phyloP scores from a whole-genome alignment of 2,329 filamentous ascomycete species.

The Cryphonectria parasitica region DNA sequence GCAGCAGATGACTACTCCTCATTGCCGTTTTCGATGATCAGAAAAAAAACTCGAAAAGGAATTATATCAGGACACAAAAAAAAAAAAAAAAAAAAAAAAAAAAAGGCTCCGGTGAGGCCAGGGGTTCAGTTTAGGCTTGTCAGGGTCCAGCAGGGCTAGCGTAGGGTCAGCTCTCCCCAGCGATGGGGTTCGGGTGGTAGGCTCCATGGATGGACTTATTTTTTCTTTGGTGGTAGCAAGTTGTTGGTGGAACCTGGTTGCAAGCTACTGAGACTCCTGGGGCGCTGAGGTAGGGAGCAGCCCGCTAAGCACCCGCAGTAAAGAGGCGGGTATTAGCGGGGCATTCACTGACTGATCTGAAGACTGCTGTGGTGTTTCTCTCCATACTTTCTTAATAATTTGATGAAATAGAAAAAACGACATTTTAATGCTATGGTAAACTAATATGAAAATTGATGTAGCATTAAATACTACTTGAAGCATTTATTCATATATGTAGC shows the following conservation, averaged over 20 bases:
- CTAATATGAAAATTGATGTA: neutral
- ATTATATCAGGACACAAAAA: neutral
- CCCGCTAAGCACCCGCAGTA: slow-evolving; percentile 2
- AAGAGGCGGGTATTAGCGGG: slow-evolving; percentile 22
- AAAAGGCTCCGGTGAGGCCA: neutral
- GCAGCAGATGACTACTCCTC: slow-evolving; percentile 16
- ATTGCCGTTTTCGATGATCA: slow-evolving; percentile 14
- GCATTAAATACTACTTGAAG: neutral
- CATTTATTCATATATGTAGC: too few relatives aligned
- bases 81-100: neutral
- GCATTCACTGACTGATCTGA: neutral
- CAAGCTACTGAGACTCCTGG: neutral
- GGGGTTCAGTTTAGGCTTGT: slow-evolving; percentile 1
- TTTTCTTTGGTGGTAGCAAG: too few relatives aligned
- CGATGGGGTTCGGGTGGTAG: neutral
- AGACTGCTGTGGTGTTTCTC: neutral
- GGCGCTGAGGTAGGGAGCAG: neutral
- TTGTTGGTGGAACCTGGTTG: neutral
- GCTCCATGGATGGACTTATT: neutral
- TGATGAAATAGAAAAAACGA: neutral
- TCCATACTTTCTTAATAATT: neutral
- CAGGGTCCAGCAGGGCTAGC: neutral
- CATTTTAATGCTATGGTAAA: neutral
- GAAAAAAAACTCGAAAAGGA: neutral
- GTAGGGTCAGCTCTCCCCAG: neutral